Base-by-base conservation (phyloP, 2,329 filamentous ascomycete genomes). In the Alternaria infectoria region DNA sequence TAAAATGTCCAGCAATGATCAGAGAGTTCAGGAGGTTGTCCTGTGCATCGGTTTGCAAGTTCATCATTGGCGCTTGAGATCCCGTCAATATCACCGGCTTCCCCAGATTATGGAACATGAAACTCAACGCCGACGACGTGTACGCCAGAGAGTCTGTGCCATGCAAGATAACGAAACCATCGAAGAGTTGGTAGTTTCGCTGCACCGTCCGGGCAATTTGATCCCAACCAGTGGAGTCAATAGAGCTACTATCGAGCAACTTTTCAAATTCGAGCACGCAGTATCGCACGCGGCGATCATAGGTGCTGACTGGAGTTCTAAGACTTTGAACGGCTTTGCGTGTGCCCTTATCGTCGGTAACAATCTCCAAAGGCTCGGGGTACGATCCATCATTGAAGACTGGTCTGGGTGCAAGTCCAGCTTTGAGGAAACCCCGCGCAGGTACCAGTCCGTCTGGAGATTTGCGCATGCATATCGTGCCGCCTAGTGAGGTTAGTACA, bases 101-200 rank as follows among this genome's bases (percentile, higher is more conserved):
- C 54, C 93, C 93, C 13, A 97, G 85, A 75, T 96, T 93, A 74
- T 91, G 88, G 77, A 97, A 88, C 92, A 97, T 97, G 82, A 97
- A 97, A 70, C 92, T 96, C 61, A 97, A 85, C 4, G 94, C 94
- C 6, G 93, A 96, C 65, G 92, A 92, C 5, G 93, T 96, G 81
- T 97, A 97, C 3, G 83, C 92, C 55, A 97, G 84, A 47, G 92
- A 96, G 80, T 97, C 93, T 7, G 93, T 97, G 64, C 93, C 93
- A 79, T 97, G 93, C 32, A 97, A 88, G 44, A 97, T 89, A 21
- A 97, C 93, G 75, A 97, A 97, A 19, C 92, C 93, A 78, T 97
- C 94, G 74, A 93, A 97, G 0, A 93, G 86, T 66, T 90, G 90
- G 79, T 97, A 97, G 80, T 97, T 97, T 67, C 91, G 88, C 70